Evolutionary conservation across 352 stramenopile species (phyloP).

Genomic region (Elongisporangium anandrum): DNA sequence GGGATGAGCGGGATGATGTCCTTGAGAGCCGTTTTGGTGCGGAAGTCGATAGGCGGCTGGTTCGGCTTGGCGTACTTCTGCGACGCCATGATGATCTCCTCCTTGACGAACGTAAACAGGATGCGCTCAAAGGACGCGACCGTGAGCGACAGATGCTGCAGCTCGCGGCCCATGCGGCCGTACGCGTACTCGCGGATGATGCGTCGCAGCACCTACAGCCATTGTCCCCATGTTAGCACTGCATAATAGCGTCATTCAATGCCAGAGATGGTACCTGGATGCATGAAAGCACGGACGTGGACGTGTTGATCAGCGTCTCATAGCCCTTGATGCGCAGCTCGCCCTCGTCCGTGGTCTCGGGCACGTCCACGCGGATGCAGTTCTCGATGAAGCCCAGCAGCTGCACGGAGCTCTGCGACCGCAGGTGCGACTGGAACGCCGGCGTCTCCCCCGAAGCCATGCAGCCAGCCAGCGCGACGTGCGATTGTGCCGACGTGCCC

Average conservation of each 20-base stretch:
- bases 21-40: constrained; percentile 78
- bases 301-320: constrained; percentile 65
- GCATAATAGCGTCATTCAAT: too few relatives aligned
- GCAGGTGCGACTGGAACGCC: constrained; percentile 20
- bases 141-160: constrained; percentile 84
- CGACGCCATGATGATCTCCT: constrained; percentile 82
- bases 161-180: constrained; percentile 70
- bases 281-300: constrained; percentile 68
- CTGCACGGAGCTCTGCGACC: constrained; percentile 81
- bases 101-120: constrained; percentile 86
- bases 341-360: constrained; percentile 55
- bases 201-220: constrained; percentile 47
- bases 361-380: constrained; percentile 29
- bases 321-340: constrained; percentile 72
- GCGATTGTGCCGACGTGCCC: neutral
- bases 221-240: neutral
- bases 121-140: constrained; percentile 83
- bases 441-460: neutral
- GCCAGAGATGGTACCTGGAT: too few relatives aligned
- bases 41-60: constrained; percentile 61
- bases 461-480: neutral
- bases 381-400: constrained; percentile 80
- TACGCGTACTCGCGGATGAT: constrained; percentile 87
- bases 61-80: constrained; percentile 36
- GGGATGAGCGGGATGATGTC: constrained; percentile 87